These are phyloP conservation scores for Spongospora subterranea DNA, from an alignment of 208 protist species.

Conservation along the genomic window DNA sequence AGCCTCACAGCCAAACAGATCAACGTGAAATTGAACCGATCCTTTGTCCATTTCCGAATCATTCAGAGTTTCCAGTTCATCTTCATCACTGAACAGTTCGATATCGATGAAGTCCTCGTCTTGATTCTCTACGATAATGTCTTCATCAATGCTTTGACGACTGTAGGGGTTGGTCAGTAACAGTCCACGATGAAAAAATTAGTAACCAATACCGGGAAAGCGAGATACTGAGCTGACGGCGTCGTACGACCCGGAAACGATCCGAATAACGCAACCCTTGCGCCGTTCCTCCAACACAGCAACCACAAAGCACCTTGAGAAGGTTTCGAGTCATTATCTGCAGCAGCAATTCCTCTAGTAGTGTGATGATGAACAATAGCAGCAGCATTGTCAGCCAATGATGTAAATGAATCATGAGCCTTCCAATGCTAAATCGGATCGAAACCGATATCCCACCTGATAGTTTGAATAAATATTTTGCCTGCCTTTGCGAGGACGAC, in stretches of 20 bases:
- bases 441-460: conserved; percentile 33
- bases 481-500: no score
- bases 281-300: conserved; percentile 29
- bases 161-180: no score
- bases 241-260: neutral
- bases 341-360: neutral
- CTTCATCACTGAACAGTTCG: neutral
- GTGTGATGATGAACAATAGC: neutral
- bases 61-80: neutral
- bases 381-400: conserved; percentile 32
- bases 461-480: no score
- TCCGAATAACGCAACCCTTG: conserved; percentile 51
- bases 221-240: conserved; percentile 2
- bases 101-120: neutral
- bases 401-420: conserved; percentile 14
- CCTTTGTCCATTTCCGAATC: neutral
- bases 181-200: no score
- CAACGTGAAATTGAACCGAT: neutral
- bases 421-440: conserved; percentile 14
- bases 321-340: neutral
- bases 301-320: neutral
- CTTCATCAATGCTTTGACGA: neutral
- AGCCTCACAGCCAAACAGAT: neutral
- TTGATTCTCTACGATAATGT: neutral
- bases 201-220: neutral